Evolutionary conservation across 805 yeast genomes (phyloP).

Genomic region (Candida nitratophila): DNA sequence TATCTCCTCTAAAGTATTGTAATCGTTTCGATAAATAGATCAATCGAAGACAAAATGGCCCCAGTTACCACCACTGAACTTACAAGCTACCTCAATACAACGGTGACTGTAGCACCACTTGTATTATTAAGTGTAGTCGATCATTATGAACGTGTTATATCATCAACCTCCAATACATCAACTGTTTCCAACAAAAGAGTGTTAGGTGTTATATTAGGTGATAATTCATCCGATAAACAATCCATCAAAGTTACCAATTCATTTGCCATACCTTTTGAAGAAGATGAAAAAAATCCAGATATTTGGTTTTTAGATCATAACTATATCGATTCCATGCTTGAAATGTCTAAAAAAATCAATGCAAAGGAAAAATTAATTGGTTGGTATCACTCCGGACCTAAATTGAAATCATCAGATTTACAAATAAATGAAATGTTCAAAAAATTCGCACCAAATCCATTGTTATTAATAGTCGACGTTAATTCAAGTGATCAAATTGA

Average conservation of each 20-base stretch:
- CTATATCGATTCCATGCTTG: conserved; percentile 92
- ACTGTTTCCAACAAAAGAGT: conserved; percentile 57
- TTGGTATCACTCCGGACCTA: conserved; percentile 99
- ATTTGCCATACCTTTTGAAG: conserved; percentile 97
- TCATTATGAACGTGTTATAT: conserved; percentile 82
- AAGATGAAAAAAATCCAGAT: conserved; percentile 81
- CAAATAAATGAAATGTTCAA: conserved; percentile 88
- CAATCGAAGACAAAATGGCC: not conserved
- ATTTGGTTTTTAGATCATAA: conserved; percentile 98
- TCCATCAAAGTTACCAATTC: conserved; percentile 77
- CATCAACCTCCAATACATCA: conserved; percentile 11
- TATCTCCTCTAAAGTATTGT: too few species aligned
- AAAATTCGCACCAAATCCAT: conserved; percentile 72
- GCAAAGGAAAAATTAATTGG: conserved; percentile 95
- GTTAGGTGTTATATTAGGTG: conserved; percentile 92
- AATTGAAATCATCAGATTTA: conserved; percentile 78
- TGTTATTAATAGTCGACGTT: conserved; percentile 86
- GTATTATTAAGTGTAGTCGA: conserved; percentile 92
- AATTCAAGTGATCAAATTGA: conserved; percentile 73
- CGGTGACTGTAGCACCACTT: conserved; percentile 90
- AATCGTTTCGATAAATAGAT: too few species aligned
- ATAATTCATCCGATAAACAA: conserved; percentile 39
- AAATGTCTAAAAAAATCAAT: conserved; percentile 95
- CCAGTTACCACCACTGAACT: not conserved
- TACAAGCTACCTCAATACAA: conserved; percentile 25